Evolutionary conservation across 176 grass and related monocot genomes (phyloP).

Genomic region (Musa troglodytarum): DNA sequence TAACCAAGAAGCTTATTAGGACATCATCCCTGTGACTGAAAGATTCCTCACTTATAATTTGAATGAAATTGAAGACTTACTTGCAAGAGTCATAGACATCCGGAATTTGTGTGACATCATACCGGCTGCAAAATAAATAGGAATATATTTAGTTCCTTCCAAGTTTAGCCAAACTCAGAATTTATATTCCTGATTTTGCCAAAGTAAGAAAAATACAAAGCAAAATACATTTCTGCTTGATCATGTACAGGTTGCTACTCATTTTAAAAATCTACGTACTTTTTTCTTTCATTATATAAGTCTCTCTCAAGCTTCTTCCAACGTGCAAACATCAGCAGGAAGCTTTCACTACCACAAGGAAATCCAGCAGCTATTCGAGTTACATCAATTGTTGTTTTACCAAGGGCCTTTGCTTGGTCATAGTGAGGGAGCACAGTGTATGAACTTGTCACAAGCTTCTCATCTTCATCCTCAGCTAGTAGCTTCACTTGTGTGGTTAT

Average conservation of each 20-base stretch:
- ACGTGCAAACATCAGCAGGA: conserved; percentile 94
- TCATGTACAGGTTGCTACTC: too few relatives aligned
- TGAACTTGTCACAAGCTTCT: conserved; percentile 43
- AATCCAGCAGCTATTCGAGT: conserved; percentile 76
- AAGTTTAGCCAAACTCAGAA: too few relatives aligned
- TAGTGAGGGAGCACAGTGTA: conserved; percentile 46
- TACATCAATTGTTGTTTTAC: conserved; percentile 70
- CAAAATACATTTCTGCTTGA: too few relatives aligned
- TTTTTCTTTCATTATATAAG: conserved; percentile 88
- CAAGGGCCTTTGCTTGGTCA: conserved; percentile 78
- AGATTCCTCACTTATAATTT: neutral
- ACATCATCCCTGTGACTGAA: neutral
- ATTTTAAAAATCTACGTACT: conserved; percentile 26
- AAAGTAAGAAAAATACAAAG: too few relatives aligned
- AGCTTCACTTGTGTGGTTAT: conserved; percentile 90
- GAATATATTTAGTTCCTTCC: neutral
- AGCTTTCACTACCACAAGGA: conserved; percentile 92
- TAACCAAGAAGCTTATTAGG: neutral
- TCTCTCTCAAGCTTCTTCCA: conserved; percentile 97
- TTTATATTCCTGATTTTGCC: too few relatives aligned
- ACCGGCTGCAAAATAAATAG: conserved; percentile 44
- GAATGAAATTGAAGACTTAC: conserved; percentile 33
- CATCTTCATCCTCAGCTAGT: conserved; percentile 82
- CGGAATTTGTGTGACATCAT: conserved; percentile 88
- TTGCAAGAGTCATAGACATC: conserved; percentile 99